These are phyloP conservation scores for Hemileccinum impolitum DNA, from an alignment of 768 basidiomycete species.

Conservation along the genomic window DNA sequence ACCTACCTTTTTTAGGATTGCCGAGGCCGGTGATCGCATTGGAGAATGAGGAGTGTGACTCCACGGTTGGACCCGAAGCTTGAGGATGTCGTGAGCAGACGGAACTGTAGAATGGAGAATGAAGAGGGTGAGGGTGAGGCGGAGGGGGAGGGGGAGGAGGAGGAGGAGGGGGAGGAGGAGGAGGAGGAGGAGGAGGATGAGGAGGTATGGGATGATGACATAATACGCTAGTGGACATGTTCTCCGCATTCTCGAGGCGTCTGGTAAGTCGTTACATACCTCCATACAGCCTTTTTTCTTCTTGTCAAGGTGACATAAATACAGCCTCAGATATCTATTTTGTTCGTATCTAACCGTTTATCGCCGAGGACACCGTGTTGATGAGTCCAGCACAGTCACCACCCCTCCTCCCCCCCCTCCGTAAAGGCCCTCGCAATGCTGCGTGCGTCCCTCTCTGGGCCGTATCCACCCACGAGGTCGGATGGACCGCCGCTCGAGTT, in stretches of 20 bases:
- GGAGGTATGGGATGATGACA: neutral
- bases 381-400: too few relatives aligned
- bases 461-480: constrained; percentile 56
- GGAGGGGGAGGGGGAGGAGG: neutral
- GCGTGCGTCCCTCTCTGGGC: constrained; percentile 51
- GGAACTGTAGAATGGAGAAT: too few relatives aligned
- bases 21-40: neutral
- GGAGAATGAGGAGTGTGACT: neutral
- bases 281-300: neutral
- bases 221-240: constrained; percentile 26
- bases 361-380: too few relatives aligned
- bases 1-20: neutral
- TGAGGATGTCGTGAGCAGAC: too few relatives aligned
- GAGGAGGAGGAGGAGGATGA: neutral
- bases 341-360: constrained; percentile 39
- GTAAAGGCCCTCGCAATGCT: constrained; percentile 57
- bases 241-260: constrained; percentile 36
- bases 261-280: constrained; percentile 28
- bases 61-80: neutral
- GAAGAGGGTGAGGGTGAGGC: too few relatives aligned
- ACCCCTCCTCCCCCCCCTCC: constrained; percentile 63
- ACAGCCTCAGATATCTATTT: constrained; percentile 62
- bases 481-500: constrained; percentile 56
- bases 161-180: neutral
- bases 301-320: neutral